Conservation (phyloP, 176 grass and related monocot genomes). For the Ananas comosus region DNA sequence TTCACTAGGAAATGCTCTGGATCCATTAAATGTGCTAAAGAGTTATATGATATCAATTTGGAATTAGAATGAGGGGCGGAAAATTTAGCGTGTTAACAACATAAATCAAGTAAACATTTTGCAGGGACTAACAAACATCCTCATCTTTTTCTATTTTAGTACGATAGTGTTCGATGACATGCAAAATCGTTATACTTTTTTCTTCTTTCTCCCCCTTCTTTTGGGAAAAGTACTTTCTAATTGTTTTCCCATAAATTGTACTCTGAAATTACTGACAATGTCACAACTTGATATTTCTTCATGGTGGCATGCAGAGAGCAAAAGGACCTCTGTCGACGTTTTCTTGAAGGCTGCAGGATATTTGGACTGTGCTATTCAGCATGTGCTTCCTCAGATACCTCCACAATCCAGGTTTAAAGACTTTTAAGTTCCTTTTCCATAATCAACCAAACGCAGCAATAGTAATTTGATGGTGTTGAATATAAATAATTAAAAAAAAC, state of each 20-base stretch:
- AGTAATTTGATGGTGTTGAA: no score
- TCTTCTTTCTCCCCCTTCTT: neutral
- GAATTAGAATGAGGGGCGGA: no score
- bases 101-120: no score
- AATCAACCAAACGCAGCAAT: neutral
- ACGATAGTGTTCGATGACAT: neutral
- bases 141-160: neutral
- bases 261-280: neutral
- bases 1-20: no score
- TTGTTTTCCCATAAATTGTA: neutral
- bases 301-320: conserved; percentile 51
- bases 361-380: conserved; percentile 61
- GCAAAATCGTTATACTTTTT: neutral
- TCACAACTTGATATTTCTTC: neutral
- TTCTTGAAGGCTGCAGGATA: conserved; percentile 89
- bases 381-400: conserved; percentile 70
- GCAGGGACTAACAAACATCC: no score
- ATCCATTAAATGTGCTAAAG: no score
- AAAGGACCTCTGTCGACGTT: conserved; percentile 50
- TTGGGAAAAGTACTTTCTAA: neutral
- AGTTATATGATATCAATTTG: no score
- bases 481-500: no score
- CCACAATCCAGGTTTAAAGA: conserved; percentile 50
- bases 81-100: no score
- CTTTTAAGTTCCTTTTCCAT: conserved; percentile 17